Conservation (phyloP, 78 protist species). For the Capsaspora owczarzaki region DNA sequence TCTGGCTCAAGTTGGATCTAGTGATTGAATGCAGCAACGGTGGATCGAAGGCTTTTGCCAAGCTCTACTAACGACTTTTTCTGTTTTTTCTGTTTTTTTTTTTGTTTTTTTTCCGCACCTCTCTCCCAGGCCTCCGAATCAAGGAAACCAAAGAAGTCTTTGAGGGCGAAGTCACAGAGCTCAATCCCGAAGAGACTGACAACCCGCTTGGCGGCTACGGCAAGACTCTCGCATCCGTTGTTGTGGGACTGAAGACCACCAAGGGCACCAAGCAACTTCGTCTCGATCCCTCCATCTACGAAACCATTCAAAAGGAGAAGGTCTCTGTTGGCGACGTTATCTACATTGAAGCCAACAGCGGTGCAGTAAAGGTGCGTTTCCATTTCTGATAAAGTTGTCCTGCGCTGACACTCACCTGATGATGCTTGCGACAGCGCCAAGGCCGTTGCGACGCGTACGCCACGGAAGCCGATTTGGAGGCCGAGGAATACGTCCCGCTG, state of each 20-base stretch:
- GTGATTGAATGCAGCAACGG: too few relatives aligned
- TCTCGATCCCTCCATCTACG: slow-evolving; percentile 96
- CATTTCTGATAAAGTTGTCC: not conserved
- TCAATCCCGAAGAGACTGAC: slow-evolving; percentile 95
- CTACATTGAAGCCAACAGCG: slow-evolving; percentile 94
- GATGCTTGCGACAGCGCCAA: slow-evolving; percentile 53
- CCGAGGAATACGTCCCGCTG: slow-evolving; percentile 99
- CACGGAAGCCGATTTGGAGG: slow-evolving; percentile 93
- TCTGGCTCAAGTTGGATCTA: not conserved
- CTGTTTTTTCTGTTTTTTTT: too few relatives aligned
- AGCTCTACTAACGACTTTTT: not conserved
- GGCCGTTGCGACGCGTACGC: slow-evolving; percentile 95
- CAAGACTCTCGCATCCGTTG: slow-evolving; percentile 87
- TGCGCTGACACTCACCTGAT: not conserved
- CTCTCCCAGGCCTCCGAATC: slow-evolving; percentile 78
- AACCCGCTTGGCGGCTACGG: slow-evolving; percentile 91
- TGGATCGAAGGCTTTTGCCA: too few relatives aligned
- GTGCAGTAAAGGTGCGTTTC: slow-evolving; percentile 77
- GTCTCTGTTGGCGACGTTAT: slow-evolving; percentile 95
- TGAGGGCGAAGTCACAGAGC: slow-evolving; percentile 98
- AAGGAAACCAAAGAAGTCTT: slow-evolving; percentile 98
- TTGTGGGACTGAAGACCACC: slow-evolving; percentile 81
- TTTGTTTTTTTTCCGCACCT: too few relatives aligned
- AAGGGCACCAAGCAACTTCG: slow-evolving; percentile 91
- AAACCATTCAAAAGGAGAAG: slow-evolving; percentile 94